Base-by-base conservation (phyloP, 345 rosid genomes). In the Abelmoschus esculentus region DNA sequence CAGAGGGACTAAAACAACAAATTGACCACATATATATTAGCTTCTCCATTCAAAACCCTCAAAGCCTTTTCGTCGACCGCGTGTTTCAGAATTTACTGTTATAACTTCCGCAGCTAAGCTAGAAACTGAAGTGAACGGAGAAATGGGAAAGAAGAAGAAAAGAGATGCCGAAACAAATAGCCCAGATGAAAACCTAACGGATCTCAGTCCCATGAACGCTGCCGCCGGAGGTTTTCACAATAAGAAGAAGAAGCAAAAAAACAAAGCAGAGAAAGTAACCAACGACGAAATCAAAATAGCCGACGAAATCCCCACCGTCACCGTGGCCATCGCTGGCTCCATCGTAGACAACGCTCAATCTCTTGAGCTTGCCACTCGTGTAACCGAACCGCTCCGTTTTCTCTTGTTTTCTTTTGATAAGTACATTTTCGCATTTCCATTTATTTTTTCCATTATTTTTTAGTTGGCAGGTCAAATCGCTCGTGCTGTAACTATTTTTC, bases 391-490 rank as follows among this genome's bases (percentile, higher is more conserved):
- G 11, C 65, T 74, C 49, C 50, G 72, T 76, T 66, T 65, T 18
- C 7, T 19, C 34, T n/a, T 14, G 40, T 26, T 29, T 11, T 8
- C 4, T 28, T 2, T 60, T 47, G 65, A 42, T 26, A 49, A 34
- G 22, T 3, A 5, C 7, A 12, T 8, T 53, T 70, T 22, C 32
- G 4, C 6, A 56, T 8, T 56, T 26, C 12, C 32, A 4, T 57
- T 28, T 47, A 6, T 1, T 28, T 56, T 69, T 57, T 13, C 7
- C 63, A 9, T 47, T 52, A 2, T 78, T 63, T 15, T 47, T 42
- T 86, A 91, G 99, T 74, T 95, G 70, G 98, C 98, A 5, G 84
- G 98, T 78, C 96, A 91, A 82, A 86, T 95, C 76, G 93, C 96
- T 75, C 98, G 96, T 22, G 98, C 99, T 10, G 88, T 89, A 0